Evolutionary conservation across 1,284 basidiomycete genomes (phyloP), one percentile per base, ranked within the genome.

Genomic region (Irpex sp.): DNA sequence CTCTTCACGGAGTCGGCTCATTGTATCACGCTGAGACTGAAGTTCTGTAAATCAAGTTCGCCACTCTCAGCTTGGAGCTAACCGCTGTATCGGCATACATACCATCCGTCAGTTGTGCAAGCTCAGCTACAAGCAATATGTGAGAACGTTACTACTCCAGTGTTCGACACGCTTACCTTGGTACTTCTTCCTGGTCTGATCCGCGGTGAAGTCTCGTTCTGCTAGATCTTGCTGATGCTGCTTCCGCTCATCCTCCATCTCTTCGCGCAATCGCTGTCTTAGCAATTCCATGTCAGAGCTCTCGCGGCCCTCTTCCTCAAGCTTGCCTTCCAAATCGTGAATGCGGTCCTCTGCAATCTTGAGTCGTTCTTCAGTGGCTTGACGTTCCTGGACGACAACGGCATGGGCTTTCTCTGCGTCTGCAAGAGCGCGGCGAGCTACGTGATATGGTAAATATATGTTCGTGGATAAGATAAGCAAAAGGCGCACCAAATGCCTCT

Each of bases 171-270:
- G 58, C 63, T 61, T 71, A 88, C 90, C 83, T 80, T 92, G 89
- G 68, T 92, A 92, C 71, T 91, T 92, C 78, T 91, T 90, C 62
- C 89, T 83, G 1, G 88, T 91, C 70, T 91, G 88, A 66, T 91
- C 87, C 49, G 85, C 81, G 12, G 86, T 78, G 69, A 91, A 90
- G 71, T 93, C 90, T 12, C 90, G 82, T 63, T 91, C 89, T 10
- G 82, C 78, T 28, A 92, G 80, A 65, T 92, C 89, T 67, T 91
- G 87, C 69, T 86, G 83, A 69, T 92, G 86, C 61, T 86, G 86
- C 64, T 87, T 84, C 63, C 88, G 82, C 72, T 91, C 88, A 64
- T 89, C 87, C 65, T 91, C 87, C 69, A 92, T 79, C 69, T 88
- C 88, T 63, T 87, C 88, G 1, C 83, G 79, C 21, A 92, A 76